Conservation (phyloP, 805 yeast genomes). For the Monosporozyma unispora region DNA sequence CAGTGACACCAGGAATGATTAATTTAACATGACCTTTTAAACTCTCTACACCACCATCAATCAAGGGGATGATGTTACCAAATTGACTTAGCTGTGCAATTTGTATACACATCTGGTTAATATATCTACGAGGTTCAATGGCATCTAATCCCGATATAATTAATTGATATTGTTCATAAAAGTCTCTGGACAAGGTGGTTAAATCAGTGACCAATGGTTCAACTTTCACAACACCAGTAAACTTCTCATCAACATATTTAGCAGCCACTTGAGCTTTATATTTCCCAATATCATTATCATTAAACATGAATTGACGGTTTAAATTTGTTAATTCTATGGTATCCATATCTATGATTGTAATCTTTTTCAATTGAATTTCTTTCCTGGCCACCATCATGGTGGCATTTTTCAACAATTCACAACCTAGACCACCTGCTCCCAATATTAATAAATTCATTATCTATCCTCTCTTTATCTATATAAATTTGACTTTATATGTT, state of each 20-base stretch:
- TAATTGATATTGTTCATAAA: constrained; percentile 57
- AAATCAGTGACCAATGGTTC: constrained; percentile 57
- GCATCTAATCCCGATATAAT: constrained; percentile 85
- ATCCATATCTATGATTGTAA: constrained; percentile 83
- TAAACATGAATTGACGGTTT: constrained; percentile 83
- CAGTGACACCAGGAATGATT: constrained; percentile 72
- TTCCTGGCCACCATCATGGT: constrained; percentile 45
- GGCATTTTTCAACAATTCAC: constrained; percentile 76
- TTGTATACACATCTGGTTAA: constrained; percentile 58
- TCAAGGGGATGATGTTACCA: constrained; percentile 49
- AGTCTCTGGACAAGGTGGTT: constrained; percentile 52
- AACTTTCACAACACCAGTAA: constrained; percentile 32
- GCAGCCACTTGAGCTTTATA: constrained; percentile 78
- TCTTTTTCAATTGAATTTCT: constrained; percentile 14
- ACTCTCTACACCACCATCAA: constrained; percentile 96
- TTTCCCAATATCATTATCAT: constrained; percentile 71
- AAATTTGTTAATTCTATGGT: constrained; percentile 86
- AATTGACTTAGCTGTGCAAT: constrained; percentile 48
- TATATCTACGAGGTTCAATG: constrained; percentile 86
- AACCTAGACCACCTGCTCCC: constrained; percentile 95
- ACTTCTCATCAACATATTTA: constrained; percentile 36
- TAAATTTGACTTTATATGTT: not conserved
- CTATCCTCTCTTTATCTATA: not conserved
- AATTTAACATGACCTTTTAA: constrained; percentile 85
- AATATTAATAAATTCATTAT: constrained; percentile 51